Base-by-base conservation (phyloP, 345 rosid genomes). In the Draba incana region DNA sequence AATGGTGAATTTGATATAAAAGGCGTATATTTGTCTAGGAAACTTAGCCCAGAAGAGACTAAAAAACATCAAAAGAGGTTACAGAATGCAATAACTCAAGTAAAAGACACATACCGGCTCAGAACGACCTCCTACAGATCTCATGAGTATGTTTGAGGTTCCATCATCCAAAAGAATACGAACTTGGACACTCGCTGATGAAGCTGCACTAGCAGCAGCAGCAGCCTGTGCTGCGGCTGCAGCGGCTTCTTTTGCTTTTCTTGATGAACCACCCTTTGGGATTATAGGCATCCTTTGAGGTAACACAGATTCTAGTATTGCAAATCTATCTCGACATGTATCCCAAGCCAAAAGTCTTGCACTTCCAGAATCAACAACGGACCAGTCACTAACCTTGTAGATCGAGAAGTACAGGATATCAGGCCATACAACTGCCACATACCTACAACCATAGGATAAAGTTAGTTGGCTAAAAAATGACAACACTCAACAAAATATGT, bases 341-440 rank as follows among this genome's bases (percentile, higher is more conserved):
- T 94, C 99, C 99, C 99, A 94, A 23, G 96, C 95, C 79, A 94
- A 81, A 80, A 87, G 84, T 78, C 96, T 89, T 64, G 99, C 99
- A 82, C 90, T 86, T 64, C 98, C 99, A 70, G 92, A 94, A 80
- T 94, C 99, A 81, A 94, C 96, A 76, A 89, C 77, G 30, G 96
- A 81, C 99, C 99, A 94, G 71, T 91, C 98, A 63, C 92, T 87
- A 57, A 89, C 95, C 78, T 89, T 94, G 88, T 89, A 94, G 77
- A 94, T 75, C 58, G 96, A 86, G 83, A 94, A 94, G 82, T 91
- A 84, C 15, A 95, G 89, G 59, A 94, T 83, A 83, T 94, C 98
- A 6, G 99, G 99, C 99, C 99, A 94, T 69, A 94, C 92, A 74
- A 94, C 79, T 38, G 92, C 91, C 37, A 94, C 88, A 81, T 89